Base-by-base conservation (phyloP, 2,329 filamentous ascomycete species). In the Ambrosiella cleistominuta region DNA sequence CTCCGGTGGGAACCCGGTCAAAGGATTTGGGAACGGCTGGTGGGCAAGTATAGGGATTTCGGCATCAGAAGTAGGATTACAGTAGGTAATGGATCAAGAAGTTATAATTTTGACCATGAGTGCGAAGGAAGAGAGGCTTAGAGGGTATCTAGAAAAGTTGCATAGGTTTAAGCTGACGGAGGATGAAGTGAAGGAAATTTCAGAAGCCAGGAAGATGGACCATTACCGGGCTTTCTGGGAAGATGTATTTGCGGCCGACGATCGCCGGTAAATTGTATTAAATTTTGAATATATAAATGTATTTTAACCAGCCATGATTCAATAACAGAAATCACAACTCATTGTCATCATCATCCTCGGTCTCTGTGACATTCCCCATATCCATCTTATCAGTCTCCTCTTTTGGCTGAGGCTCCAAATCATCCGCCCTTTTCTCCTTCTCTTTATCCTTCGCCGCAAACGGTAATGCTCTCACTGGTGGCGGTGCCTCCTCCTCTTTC, bases 211-310 rank as follows among this genome's bases (percentile, higher is more conserved):
- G 1, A 70, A 70, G 63, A 65, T 80, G 71, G 82, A 82, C 69
- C 78, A 85, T 66, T 80, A 70, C 64, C 74, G 82, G 38, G 76
- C 69, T 0, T 85, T 80, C 66, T 85, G 79, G 79, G 69, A 62
- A 1, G 62, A 74, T 13, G 72, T 71, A 60, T 82, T 80, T 66
- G 73, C 66, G 8, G 67, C 67, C 1, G 72, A 79, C 60, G 81
- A 85, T 64, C 66, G 68, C 60, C 68, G 71, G 15, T 77, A 68
- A 64, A 42, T 12, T 11, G n/a, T 6, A 3, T 12, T 42, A 5
- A n/a, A 12, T 11, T 4, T 42, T 42, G 35, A 3, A 13, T 17
- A 11, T 27, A 13, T 35, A 49, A 47, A 47, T 9, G 36, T 13
- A 15, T 36, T 15, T 11, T 35, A 56, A 19, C 19, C 19, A 42